Conservation (phyloP, 495 filamentous ascomycete genomes). For the Xanthoparmelia taractica region DNA sequence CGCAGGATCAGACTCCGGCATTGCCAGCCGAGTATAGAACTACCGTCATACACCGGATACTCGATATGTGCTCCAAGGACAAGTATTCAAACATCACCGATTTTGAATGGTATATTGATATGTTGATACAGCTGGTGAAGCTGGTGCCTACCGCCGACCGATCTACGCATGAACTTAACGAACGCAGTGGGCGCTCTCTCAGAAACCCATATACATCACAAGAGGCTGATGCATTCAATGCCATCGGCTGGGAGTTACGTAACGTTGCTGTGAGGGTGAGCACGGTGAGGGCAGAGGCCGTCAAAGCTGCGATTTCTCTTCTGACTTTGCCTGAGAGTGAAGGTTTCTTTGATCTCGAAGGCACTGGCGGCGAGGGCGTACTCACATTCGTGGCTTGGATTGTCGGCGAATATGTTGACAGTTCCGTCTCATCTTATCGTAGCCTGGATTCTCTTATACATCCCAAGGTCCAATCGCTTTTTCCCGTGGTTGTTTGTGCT, state of each 20-base stretch:
- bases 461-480: conserved; percentile 49
- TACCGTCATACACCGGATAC: conserved; percentile 67
- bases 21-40: conserved; percentile 77
- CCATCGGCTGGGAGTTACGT: conserved; percentile 75
- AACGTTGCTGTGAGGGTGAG: conserved; percentile 89
- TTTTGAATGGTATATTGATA: conserved; percentile 94
- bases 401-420: conserved; percentile 72
- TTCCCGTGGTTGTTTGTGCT: conserved; percentile 57
- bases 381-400: conserved; percentile 74
- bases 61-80: conserved; percentile 85
- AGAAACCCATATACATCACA: background rate
- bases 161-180: background rate
- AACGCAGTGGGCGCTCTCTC: background rate
- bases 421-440: conserved; percentile 55
- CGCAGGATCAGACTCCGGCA: conserved; percentile 28
- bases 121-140: conserved; percentile 71
- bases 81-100: conserved; percentile 79
- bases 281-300: conserved; percentile 65
- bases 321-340: conserved; percentile 48
- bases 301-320: conserved; percentile 71
- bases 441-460: conserved; percentile 69
- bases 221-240: conserved; percentile 45
- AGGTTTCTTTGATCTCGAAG: conserved; percentile 26
- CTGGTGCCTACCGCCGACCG: conserved; percentile 44
- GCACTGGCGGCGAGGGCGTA: conserved; percentile 48